Percentiles rank a stretch among this genome's conserved stretches.
These are phyloP conservation scores for Dactylellina cionopaga DNA, from an alignment of 2,329 filamentous ascomycete species.

Conservation along the genomic window DNA sequence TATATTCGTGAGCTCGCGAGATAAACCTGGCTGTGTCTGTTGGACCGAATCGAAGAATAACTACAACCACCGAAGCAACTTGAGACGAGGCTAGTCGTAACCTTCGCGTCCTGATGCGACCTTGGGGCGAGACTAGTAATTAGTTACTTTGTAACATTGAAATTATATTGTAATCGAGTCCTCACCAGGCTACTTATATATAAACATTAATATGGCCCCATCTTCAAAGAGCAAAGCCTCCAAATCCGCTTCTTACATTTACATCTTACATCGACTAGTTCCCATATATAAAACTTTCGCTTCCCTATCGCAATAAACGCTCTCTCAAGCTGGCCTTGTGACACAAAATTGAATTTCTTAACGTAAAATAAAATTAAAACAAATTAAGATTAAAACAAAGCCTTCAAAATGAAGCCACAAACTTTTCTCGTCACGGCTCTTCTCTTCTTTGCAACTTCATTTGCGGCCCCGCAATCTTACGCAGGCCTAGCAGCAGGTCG, in stretches of 20 bases:
- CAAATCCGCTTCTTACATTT: too few relatives aligned
- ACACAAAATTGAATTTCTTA: background rate
- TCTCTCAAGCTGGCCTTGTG: background rate
- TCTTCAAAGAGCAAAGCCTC: background rate
- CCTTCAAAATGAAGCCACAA: conserved; percentile 15
- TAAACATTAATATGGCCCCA: background rate
- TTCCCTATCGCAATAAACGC: background rate
- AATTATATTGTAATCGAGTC: too few relatives aligned
- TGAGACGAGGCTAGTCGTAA: too few relatives aligned
- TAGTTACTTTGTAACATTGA: too few relatives aligned
- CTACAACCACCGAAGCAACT: too few relatives aligned
- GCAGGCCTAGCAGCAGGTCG: too few relatives aligned
- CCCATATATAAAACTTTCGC: background rate
- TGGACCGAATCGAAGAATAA: too few relatives aligned
- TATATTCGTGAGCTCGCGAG: too few relatives aligned
- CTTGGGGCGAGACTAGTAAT: too few relatives aligned
- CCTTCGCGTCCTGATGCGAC: too few relatives aligned
- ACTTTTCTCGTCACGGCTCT: conserved; percentile 6
- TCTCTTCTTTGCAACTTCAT: conserved; percentile 3
- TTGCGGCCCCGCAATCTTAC: background rate
- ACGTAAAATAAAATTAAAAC: background rate
- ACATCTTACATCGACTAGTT: background rate
- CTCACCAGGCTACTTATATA: too few relatives aligned
- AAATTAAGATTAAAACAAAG: background rate
- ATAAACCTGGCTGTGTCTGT: too few relatives aligned